Conservation (phyloP, 805 yeast genomes). For the Candida tibetensis region DNA sequence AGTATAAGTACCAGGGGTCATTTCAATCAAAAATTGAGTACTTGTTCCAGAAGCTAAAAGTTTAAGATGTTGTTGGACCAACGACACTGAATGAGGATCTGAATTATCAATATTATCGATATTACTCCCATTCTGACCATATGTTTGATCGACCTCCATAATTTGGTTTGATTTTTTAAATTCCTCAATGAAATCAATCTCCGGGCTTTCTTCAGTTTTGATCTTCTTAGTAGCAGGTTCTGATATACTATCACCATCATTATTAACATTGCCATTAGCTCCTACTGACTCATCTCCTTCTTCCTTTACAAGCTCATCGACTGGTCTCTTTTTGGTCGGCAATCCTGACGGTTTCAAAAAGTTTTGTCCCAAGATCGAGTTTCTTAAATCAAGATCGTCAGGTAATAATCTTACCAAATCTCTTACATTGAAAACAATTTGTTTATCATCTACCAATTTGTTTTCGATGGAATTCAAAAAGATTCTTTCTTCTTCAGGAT, state of each 20-base stretch:
- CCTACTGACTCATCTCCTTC: slow-evolving; percentile 9
- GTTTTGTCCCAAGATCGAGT: slow-evolving; percentile 43
- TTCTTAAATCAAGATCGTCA: slow-evolving; percentile 40
- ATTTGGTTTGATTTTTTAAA: background rate
- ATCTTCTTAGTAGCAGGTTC: slow-evolving; percentile 32
- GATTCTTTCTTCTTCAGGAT: slow-evolving; percentile 39
- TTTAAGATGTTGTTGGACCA: slow-evolving; percentile 65
- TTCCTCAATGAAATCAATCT: slow-evolving; percentile 1
- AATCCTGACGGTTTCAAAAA: slow-evolving; percentile 21
- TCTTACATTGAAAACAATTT: slow-evolving; percentile 34
- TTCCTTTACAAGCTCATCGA: slow-evolving; percentile 7
- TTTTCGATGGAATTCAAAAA: slow-evolving; percentile 30
- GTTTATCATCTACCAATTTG: slow-evolving; percentile 31
- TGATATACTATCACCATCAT: no score
- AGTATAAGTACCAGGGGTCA: slow-evolving; percentile 53
- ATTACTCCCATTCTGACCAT: background rate
- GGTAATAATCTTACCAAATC: slow-evolving; percentile 39
- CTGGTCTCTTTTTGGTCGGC: background rate
- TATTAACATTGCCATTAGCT: no score
- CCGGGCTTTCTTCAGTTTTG: slow-evolving; percentile 31
- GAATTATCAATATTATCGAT: slow-evolving; percentile 18
- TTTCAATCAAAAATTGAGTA: slow-evolving; percentile 59
- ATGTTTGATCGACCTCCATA: background rate
- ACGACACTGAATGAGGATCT: slow-evolving; percentile 26
- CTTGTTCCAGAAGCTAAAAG: slow-evolving; percentile 52